Conservation (phyloP, 2,329 filamentous ascomycete species). For the Arthrobotrys entomopaga region DNA sequence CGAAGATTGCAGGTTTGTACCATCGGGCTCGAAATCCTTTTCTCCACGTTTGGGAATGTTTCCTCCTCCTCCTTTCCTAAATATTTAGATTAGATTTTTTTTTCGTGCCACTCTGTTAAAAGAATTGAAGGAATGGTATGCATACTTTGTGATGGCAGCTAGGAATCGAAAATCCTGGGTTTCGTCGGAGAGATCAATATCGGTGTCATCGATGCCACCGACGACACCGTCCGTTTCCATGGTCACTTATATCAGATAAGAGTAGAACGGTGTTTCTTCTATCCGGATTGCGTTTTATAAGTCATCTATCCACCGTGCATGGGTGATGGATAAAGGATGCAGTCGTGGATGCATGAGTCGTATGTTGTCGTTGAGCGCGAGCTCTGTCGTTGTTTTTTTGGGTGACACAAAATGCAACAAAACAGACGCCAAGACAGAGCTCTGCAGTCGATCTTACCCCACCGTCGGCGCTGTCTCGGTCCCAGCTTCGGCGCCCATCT, state of each 20-base stretch:
- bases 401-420: conserved; percentile 41
- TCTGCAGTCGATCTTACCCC: conserved; percentile 13
- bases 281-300: too few species aligned
- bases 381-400: not conserved
- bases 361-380: too few species aligned
- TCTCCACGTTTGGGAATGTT: conserved; percentile 86
- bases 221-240: conserved; percentile 52
- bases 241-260: not conserved
- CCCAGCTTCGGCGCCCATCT: conserved; percentile 12
- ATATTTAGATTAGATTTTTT: not conserved
- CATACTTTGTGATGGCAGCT: conserved; percentile 67
- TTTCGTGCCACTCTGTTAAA: conserved; percentile 49
- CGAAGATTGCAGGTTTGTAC: conserved; percentile 80
- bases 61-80: conserved; percentile 57
- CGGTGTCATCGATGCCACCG: conserved; percentile 60
- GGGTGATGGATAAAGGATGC: not conserved
- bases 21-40: conserved; percentile 96
- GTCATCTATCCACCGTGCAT: too few species aligned
- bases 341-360: not conserved
- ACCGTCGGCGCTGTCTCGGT: not conserved
- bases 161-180: conserved; percentile 87
- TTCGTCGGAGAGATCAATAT: conserved; percentile 78
- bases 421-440: conserved; percentile 32
- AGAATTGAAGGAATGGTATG: conserved; percentile 21
- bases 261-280: too few species aligned